Conservation (phyloP, 768 basidiomycete species). For the Auricularia auricula-judae region DNA sequence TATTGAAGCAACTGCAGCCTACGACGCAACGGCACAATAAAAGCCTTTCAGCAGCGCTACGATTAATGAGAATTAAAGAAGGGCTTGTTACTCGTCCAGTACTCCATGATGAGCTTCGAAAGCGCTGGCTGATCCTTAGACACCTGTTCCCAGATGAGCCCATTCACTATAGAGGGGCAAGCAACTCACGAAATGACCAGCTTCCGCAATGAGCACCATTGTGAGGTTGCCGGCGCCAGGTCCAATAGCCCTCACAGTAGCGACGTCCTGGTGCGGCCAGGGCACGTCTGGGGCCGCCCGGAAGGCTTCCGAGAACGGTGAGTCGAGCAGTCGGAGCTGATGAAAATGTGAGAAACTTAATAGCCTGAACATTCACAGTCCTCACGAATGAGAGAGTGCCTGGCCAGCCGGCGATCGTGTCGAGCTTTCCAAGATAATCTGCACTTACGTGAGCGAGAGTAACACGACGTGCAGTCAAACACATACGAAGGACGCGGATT, state of each 20-base stretch:
- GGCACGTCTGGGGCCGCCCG: conserved; percentile 17
- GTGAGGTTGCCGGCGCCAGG: conserved; percentile 25
- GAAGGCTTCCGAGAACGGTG: conserved; percentile 19
- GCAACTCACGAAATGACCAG: conserved; percentile 23
- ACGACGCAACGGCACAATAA: too few relatives aligned
- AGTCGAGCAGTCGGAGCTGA: conserved; percentile 16
- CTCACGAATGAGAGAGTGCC: conserved; percentile 21
- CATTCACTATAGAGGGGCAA: too few relatives aligned
- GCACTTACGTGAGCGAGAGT: background rate
- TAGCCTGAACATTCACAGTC: background rate
- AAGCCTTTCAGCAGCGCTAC: too few relatives aligned
- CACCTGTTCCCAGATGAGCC: conserved; percentile 6
- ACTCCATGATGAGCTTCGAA: conserved; percentile 14
- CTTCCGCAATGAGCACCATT: conserved; percentile 20
- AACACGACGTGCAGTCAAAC: background rate
- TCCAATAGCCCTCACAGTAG: conserved; percentile 18
- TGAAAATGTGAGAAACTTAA: background rate
- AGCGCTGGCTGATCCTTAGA: conserved; percentile 15
- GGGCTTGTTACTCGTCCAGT: conserved; percentile 14
- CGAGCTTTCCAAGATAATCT: conserved; percentile 22
- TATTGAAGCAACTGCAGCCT: too few relatives aligned
- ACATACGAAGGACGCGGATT: conserved; percentile 14
- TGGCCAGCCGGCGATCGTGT: conserved; percentile 21
- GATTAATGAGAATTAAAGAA: background rate
- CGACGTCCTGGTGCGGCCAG: conserved; percentile 15